Evolutionary conservation across 2,329 filamentous ascomycete species (phyloP), one percentile per base, ranked within the genome.

Genomic region (Trichoderma atrobrunneum): DNA sequence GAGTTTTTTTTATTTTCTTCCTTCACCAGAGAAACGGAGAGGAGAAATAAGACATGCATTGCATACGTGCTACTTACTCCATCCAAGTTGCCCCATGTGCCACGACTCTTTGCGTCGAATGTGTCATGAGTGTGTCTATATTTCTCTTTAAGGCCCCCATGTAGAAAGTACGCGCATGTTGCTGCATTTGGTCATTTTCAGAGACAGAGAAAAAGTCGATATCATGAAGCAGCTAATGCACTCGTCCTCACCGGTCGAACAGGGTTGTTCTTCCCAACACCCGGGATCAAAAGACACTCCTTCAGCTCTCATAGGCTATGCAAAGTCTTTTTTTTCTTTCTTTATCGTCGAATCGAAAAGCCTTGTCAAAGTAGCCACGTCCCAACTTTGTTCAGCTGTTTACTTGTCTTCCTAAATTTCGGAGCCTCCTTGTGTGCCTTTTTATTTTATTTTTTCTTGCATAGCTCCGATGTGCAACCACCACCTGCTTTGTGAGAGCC

Each of bases 41-140:
- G 54, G 65, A 68, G 65, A 68, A 57, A 24, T 59, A 57, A 68
- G 65, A 68, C 65, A 68, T 68, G 65, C 65, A 68, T 68, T 59
- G 54, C 65, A 59, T 60, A 32, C 24, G 51, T 39, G 63, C 39
- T 36, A 57, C 64, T 16, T 48, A 12, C n/a, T n/a, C n/a, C 32
- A n/a, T 66, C 16, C 16, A 36, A 11, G 34, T 36, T 36, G 34
- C 34, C 34, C 34, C 43, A 54, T 11, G 48, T 54, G 48, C 21
- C 48, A 54, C 48, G 48, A 54, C 48, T 54, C 48, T 43, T 43
- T 24, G 48, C 48, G 48, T 12, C 48, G 11, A 54, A 54, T 54
- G 48, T 54, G 48, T 24, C 48, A 54, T 54, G 10, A 54, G 48
- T 54, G 48, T 54, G 48, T 54, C 48, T 54, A 24, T 24, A 54